These are phyloP conservation scores for Rhizophagus clarus DNA, from an alignment of 192 early-diverging fungal genomes.

Conservation along the genomic window DNA sequence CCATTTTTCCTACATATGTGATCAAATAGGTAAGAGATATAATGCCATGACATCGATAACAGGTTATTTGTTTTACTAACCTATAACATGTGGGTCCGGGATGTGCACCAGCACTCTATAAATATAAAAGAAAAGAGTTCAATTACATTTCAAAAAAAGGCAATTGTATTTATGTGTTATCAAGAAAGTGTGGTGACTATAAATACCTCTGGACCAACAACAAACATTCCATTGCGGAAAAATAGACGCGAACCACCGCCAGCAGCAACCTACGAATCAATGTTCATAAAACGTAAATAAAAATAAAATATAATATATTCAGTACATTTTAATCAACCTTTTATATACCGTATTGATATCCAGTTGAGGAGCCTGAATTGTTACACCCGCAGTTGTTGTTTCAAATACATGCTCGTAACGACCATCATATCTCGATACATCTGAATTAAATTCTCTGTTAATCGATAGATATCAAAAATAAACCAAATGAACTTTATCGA, in stretches of 20 bases:
- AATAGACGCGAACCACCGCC: conserved; percentile 93
- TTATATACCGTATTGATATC: conserved; percentile 81
- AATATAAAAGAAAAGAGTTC: background rate
- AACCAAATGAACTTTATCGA: background rate
- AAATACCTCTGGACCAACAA: conserved; percentile 81
- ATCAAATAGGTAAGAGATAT: background rate
- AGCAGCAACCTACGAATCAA: conserved; percentile 66
- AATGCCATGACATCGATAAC: background rate
- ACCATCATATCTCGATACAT: conserved; percentile 92
- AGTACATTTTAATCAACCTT: background rate
- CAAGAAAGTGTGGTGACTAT: background rate
- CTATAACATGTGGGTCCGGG: conserved; percentile 97
- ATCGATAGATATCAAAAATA: background rate
- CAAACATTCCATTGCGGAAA: conserved; percentile 92
- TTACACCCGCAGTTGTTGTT: conserved; percentile 87
- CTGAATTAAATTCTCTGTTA: conserved; percentile 41
- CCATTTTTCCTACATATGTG: conserved; percentile 72
- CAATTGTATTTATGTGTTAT: too few relatives aligned
- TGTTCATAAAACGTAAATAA: background rate
- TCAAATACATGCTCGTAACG: conserved; percentile 93
- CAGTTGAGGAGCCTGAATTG: conserved; percentile 94
- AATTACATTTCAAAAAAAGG: background rate
- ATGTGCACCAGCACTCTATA: conserved; percentile 82
- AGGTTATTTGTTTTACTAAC: background rate
- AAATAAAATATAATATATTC: background rate